phyloP scores from a whole-genome alignment of 208 protist genomes.

The Herpetomonas samuelpessoai region DNA sequence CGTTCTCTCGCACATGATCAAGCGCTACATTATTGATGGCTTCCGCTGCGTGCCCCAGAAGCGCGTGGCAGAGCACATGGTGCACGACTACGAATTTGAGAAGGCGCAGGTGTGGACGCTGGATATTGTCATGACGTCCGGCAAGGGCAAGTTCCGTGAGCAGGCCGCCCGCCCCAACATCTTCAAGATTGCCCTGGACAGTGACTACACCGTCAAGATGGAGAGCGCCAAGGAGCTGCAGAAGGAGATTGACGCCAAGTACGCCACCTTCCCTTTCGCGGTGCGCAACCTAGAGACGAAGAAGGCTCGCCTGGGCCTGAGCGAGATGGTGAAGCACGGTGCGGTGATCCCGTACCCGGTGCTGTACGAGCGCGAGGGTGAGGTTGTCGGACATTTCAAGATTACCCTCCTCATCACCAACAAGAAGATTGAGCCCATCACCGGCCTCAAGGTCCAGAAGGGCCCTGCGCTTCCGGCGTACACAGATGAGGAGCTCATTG shows the following conservation, averaged over 20 bases:
- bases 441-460: conserved; percentile 86
- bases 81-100: conserved; percentile 93
- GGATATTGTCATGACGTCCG: conserved; percentile 87
- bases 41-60: conserved; percentile 95
- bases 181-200: conserved; percentile 96
- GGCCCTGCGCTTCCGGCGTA: conserved; percentile 69
- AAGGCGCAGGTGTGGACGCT: conserved; percentile 92
- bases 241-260: conserved; percentile 94
- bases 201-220: conserved; percentile 97
- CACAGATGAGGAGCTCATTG: conserved; percentile 84
- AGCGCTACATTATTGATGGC: conserved; percentile 98
- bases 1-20: conserved; percentile 98
- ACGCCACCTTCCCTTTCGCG: conserved; percentile 95
- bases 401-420: conserved; percentile 87
- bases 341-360: conserved; percentile 97
- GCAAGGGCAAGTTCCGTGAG: conserved; percentile 92
- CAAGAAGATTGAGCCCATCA: conserved; percentile 89
- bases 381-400: conserved; percentile 91
- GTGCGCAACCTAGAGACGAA: conserved; percentile 93
- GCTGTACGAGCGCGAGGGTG: conserved; percentile 93
- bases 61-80: conserved; percentile 89
- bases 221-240: conserved; percentile 95
- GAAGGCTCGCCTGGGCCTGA: conserved; percentile 93
- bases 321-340: conserved; percentile 95
- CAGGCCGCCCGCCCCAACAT: conserved; percentile 84